Evolutionary conservation across 169 alveolate species (phyloP).

Genomic region (Plasmodium coatneyi): DNA sequence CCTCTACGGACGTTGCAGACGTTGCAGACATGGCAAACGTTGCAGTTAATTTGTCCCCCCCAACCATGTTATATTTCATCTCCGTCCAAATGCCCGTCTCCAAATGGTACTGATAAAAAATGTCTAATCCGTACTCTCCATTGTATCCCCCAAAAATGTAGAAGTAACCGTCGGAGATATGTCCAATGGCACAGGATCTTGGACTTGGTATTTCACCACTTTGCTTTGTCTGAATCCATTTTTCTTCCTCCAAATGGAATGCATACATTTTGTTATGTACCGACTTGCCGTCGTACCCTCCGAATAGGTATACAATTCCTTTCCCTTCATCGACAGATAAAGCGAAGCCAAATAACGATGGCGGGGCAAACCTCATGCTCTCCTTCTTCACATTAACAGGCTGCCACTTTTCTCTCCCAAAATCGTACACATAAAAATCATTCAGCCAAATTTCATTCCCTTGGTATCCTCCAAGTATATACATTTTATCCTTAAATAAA

Average conservation of each 20-base stretch:
- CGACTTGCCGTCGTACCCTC: conserved; percentile 29
- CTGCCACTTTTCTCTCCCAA: conserved; percentile 23
- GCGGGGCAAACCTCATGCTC: conserved; percentile 13
- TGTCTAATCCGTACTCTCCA: conserved; percentile 14
- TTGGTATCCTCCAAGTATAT: conserved; percentile 32
- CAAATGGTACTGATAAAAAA: conserved; percentile 38
- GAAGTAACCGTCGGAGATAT: conserved; percentile 35
- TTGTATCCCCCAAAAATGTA: conserved; percentile 46
- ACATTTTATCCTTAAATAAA: conserved; percentile 51
- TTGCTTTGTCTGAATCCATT: conserved; percentile 36
- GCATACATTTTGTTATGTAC: conserved; percentile 38
- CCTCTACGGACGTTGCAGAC: not conserved
- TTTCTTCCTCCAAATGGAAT: not conserved
- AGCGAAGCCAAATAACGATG: conserved; percentile 36
- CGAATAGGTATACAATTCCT: conserved; percentile 18
- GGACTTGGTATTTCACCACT: conserved; percentile 45
- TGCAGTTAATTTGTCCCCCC: not conserved
- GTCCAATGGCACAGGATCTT: conserved; percentile 24
- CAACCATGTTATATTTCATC: conserved; percentile 21
- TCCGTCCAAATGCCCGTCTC: conserved; percentile 40
- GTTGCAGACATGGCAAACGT: no score
- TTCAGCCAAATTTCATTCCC: conserved; percentile 33
- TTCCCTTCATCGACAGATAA: conserved; percentile 5
- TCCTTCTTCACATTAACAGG: conserved; percentile 2
- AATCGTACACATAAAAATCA: conserved; percentile 36